Evolutionary conservation across 345 rosid species (phyloP).

Genomic region (Carallia pectinifolia): DNA sequence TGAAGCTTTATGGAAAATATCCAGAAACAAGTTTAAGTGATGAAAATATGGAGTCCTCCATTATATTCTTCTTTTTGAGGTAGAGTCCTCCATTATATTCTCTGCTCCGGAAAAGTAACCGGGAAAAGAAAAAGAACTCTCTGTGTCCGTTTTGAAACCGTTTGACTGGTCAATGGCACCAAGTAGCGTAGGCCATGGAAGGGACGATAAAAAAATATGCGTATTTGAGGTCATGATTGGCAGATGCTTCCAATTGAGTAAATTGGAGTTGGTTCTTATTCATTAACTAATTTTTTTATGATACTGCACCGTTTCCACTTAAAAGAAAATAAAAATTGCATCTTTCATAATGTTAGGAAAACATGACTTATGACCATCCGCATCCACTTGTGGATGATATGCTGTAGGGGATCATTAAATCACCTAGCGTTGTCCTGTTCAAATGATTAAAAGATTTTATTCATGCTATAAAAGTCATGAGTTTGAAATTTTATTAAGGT

Average conservation of each 20-base stretch:
- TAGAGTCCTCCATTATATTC: not conserved
- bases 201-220: not conserved
- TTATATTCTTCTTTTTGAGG: no score
- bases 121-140: not conserved
- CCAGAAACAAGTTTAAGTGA: not conserved
- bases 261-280: no score
- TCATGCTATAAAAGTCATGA: no score
- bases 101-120: not conserved
- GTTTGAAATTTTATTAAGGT: no score
- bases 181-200: not conserved
- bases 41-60: not conserved
- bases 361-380: not conserved
- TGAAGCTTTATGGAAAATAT: not conserved
- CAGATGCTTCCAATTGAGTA: no score
- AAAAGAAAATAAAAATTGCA: no score
- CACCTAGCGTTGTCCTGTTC: no score
- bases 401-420: no score
- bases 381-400: no score
- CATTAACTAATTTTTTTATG: no score
- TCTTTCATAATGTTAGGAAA: not conserved
- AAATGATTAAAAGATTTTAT: no score
- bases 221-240: not conserved
- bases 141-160: not conserved
- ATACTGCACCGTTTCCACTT: no score
- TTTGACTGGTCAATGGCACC: not conserved